Evolutionary conservation across 768 basidiomycete genomes (phyloP), one percentile per base, ranked within the genome.

Genomic region (Gyrodon lividus): DNA sequence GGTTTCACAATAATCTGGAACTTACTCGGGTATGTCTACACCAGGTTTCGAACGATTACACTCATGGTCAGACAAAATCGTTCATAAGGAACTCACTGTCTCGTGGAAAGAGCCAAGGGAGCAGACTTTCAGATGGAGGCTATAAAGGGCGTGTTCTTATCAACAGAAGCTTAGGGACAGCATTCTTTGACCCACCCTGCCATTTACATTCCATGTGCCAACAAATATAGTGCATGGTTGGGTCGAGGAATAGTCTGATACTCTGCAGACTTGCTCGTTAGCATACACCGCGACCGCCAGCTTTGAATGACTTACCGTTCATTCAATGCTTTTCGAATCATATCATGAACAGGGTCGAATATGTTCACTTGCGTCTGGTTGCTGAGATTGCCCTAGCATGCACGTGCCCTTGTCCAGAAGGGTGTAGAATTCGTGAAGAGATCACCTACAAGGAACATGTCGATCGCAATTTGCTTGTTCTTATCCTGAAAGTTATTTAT

Each of bases 401-500:
- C n/a, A n/a, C 35, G 56, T 31, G 59, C 24, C 19, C 9, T 43
- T 7, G 19, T n/a, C n/a, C 58, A 44, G 23, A 46, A n/a, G 33
- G 16, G n/a, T 33, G 30, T 22, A 8, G 38, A n/a, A 24, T n/a
- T n/a, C 33, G n/a, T 33, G 22, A 28, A 24, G 22, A 44, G 22
- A 8, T 54, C 50, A 69, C 84, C 39, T 48, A 95, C 96, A 61
- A 99, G 75, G 61, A 98, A 89, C 81, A 93, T 88, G 65, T 99
- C 97, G 54, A 98, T 98, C 0, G 95, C 93, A 3, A 80, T 68
- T 62, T 99, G 97, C 66, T 99, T 99, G 33, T 80, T 84, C 66
- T 91, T 90, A 66, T 99, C 97, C 61, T 95, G 89, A 65, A 99
- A 97, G 65, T 98, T 98, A 63, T 95, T 97, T 63, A 98, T 96